These are phyloP conservation scores for Dianthus caryophyllus DNA, from an alignment of 148 eudicot genomes.

Conservation along the genomic window DNA sequence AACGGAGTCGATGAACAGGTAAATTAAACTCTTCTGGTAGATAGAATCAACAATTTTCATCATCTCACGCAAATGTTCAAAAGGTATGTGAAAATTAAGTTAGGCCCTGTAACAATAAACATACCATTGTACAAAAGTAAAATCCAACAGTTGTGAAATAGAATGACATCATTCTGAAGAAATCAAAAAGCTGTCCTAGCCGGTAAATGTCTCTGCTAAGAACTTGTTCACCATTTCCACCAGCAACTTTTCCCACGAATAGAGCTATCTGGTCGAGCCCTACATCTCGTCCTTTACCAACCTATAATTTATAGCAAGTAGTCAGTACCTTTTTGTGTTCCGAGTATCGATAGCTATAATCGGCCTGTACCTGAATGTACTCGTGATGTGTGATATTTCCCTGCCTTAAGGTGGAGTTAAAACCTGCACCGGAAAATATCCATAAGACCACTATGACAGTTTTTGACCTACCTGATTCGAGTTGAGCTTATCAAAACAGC, in stretches of 20 bases:
- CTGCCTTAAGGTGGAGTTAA: constrained; percentile 91
- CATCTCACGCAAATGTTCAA: background rate
- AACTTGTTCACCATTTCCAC: constrained; percentile 99
- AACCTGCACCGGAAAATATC: constrained; percentile 50
- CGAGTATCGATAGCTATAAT: background rate
- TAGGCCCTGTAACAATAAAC: constrained; percentile 5
- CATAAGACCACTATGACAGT: background rate
- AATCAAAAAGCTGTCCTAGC: constrained; percentile 96
- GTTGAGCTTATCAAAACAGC: background rate
- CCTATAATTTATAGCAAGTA: constrained; percentile 43
- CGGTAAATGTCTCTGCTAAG: constrained; percentile 95
- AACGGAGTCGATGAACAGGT: constrained; percentile 3
- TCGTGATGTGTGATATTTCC: constrained; percentile 99
- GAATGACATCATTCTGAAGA: constrained; percentile 96
- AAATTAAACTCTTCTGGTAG: background rate
- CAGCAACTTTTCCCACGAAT: constrained; percentile 98
- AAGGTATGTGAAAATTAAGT: background rate
- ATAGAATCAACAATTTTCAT: background rate
- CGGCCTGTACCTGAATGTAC: constrained; percentile 68
- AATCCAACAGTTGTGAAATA: constrained; percentile 93
- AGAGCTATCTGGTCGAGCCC: constrained; percentile 98
- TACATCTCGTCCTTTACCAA: constrained; percentile 98
- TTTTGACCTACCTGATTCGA: background rate
- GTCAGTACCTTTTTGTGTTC: background rate
- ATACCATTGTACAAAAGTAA: constrained; percentile 97